Conservation (phyloP, 768 basidiomycete species). For the Lactifluus rugatus region DNA sequence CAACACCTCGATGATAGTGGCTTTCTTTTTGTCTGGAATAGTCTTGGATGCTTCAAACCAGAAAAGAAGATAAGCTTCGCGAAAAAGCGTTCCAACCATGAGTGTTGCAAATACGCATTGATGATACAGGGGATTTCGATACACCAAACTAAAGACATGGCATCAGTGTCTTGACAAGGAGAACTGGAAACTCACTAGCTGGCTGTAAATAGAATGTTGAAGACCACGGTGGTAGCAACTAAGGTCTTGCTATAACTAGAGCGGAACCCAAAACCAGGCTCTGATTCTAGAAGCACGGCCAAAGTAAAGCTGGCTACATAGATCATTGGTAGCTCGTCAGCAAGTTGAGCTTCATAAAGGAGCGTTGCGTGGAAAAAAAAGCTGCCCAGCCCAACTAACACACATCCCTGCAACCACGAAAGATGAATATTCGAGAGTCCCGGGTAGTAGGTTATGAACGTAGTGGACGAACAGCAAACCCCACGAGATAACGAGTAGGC, state of each 20-base stretch:
- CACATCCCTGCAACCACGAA: slow-evolving; percentile 41
- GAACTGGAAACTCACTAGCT: slow-evolving; percentile 49
- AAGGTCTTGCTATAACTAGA: slow-evolving; percentile 32
- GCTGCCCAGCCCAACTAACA: slow-evolving; percentile 64
- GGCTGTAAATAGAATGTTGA: slow-evolving; percentile 56
- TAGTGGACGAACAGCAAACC: slow-evolving; percentile 24
- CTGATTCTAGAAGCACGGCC: slow-evolving; percentile 50
- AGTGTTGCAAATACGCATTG: slow-evolving; percentile 61
- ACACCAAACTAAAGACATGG: slow-evolving; percentile 38
- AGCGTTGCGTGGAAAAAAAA: slow-evolving; percentile 74
- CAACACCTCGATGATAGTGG: slow-evolving; percentile 37
- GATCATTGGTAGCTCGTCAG: slow-evolving; percentile 79
- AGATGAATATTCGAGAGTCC: neutral
- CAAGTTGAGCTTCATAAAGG: slow-evolving; percentile 64
- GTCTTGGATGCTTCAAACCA: slow-evolving; percentile 31
- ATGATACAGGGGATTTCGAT: slow-evolving; percentile 73
- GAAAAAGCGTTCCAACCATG: slow-evolving; percentile 38
- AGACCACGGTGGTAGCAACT: slow-evolving; percentile 32
- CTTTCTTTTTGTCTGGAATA: slow-evolving; percentile 37
- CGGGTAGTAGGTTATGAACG: neutral
- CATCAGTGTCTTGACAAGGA: neutral
- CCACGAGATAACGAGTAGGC: slow-evolving; percentile 30
- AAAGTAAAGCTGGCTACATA: slow-evolving; percentile 55
- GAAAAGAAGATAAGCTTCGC: slow-evolving; percentile 44
- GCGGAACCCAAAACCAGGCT: slow-evolving; percentile 38